Percentiles rank a stretch among this genome's conserved stretches.
Conservation (phyloP, 2,329 filamentous ascomycete genomes). For the Mollisiaceae sp. region DNA sequence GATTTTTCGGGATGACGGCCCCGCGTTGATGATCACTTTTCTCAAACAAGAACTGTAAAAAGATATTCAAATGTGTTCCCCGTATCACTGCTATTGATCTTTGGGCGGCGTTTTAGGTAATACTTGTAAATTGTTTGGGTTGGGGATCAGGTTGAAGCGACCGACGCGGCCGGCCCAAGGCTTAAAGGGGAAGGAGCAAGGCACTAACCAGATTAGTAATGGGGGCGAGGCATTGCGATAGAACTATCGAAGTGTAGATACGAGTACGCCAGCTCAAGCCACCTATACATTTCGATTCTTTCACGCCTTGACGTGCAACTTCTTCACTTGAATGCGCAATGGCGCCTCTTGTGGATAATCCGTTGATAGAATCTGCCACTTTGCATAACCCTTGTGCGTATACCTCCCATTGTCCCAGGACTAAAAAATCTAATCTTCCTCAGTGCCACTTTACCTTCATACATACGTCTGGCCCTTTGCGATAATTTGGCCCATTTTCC, state of each 20-base stretch:
- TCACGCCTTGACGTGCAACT: constrained; percentile 28
- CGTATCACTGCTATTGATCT: neutral
- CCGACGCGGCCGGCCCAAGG: neutral
- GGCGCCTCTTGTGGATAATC: constrained; percentile 87
- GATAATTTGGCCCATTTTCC: constrained; percentile 89
- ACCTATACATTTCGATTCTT: constrained; percentile 7
- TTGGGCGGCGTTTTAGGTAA: too few relatives aligned
- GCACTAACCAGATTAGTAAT: neutral
- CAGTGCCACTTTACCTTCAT: constrained; percentile 76
- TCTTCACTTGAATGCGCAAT: constrained; percentile 49
- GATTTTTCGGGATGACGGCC: neutral
- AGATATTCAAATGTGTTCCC: neutral
- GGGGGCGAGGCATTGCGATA: neutral
- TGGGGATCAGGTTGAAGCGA: constrained; percentile 3
- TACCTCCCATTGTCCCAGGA: neutral
- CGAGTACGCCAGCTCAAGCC: constrained; percentile 9
- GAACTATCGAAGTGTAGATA: neutral
- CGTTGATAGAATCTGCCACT: constrained; percentile 86
- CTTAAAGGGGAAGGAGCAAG: neutral
- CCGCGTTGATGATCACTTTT: neutral
- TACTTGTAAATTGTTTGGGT: too few relatives aligned
- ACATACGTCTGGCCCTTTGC: constrained; percentile 93
- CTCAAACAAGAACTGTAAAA: neutral
- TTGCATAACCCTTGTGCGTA: constrained; percentile 74
- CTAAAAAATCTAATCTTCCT: constrained; percentile 8